These are phyloP conservation scores for Colletotrichum shisoi DNA, from an alignment of 2,329 filamentous ascomycete genomes.

Conservation along the genomic window DNA sequence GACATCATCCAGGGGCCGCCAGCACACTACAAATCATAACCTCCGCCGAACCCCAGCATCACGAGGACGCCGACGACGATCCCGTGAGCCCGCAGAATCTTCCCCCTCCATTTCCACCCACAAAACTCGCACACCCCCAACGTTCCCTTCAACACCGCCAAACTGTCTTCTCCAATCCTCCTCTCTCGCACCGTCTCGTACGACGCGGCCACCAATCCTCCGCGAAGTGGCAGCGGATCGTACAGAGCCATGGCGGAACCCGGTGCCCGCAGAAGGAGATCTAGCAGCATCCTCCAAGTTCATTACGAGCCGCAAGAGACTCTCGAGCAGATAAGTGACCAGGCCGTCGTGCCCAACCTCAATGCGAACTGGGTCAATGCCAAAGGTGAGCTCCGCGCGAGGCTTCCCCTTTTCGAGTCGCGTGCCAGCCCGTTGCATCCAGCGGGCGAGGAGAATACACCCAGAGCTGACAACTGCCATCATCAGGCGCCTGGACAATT, in stretches of 20 bases:
- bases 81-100: slow-evolving; percentile 23
- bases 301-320: slow-evolving; percentile 97
- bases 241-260: slow-evolving; percentile 70
- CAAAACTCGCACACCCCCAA: slow-evolving; percentile 41
- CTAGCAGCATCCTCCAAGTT: slow-evolving; percentile 89
- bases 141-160: slow-evolving; percentile 76
- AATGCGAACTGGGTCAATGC: slow-evolving; percentile 99
- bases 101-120: slow-evolving; percentile 39
- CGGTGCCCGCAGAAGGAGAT: slow-evolving; percentile 83
- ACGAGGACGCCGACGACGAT: slow-evolving; percentile 32
- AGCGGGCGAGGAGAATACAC: background rate
- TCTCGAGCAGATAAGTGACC: slow-evolving; percentile 96
- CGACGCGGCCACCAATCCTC: slow-evolving; percentile 78
- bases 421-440: slow-evolving; percentile 12
- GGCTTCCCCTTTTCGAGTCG: slow-evolving; percentile 13
- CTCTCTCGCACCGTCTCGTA: slow-evolving; percentile 91
- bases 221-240: slow-evolving; percentile 67
- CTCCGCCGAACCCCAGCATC: slow-evolving; percentile 24
- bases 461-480: slow-evolving; percentile 19
- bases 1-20: slow-evolving; percentile 38
- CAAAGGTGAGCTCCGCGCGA: slow-evolving; percentile 74
- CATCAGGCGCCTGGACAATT: slow-evolving; percentile 92
- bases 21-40: slow-evolving; percentile 17
- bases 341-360: slow-evolving; percentile 90
- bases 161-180: slow-evolving; percentile 90